Base-by-base conservation (phyloP, 805 yeast genomes). In the Wickerhamiella domercqiae region DNA sequence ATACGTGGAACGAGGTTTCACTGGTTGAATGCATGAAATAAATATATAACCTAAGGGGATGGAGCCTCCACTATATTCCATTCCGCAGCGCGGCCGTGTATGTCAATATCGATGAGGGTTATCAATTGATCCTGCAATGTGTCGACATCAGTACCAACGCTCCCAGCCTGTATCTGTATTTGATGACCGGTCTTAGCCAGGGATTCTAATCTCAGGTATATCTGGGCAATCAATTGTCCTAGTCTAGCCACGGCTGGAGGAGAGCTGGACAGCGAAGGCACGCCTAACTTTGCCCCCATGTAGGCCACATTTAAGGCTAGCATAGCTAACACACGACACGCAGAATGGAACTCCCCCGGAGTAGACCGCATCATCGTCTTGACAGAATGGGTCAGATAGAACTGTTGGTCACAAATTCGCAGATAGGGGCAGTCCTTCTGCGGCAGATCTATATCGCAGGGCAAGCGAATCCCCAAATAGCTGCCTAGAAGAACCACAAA, bases 1-100 rank as follows among this genome's bases (percentile, higher is more conserved):
- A 13, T 38, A 34, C 22, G 28, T 18, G 26, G 33, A 34, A 33
- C 41, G 29, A 24, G 41, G 39, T n/a, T 36, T 41, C 25, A 32
- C 26, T 9, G 26, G 26, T 9, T 24, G 13, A 13, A 24, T 24
- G 26, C 13, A 24, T 13, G 26, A 24, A 24, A 13, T 24, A 9
- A 9, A 24, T 24, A 24, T 13, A 9, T 9, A 9, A 24, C 26
- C 13, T 9, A 13, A 9, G 26, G 18, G 20, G 16, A 17, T 1
- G 45, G 44, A 68, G 42, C 41, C 18, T 48, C 52, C 13, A 55
- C 45, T 11, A 54, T 39, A 37, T 51, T 52, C 62, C 62, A 57
- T 36, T 57, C 60, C 7, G 53, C 57, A 2, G 53, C 44, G 21
- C 47, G 51, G 15, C 60, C 60, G 36, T 56, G 53, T 28, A 56